Conservation (phyloP, 2,329 filamentous ascomycete species). For the Phoma herbarum region DNA sequence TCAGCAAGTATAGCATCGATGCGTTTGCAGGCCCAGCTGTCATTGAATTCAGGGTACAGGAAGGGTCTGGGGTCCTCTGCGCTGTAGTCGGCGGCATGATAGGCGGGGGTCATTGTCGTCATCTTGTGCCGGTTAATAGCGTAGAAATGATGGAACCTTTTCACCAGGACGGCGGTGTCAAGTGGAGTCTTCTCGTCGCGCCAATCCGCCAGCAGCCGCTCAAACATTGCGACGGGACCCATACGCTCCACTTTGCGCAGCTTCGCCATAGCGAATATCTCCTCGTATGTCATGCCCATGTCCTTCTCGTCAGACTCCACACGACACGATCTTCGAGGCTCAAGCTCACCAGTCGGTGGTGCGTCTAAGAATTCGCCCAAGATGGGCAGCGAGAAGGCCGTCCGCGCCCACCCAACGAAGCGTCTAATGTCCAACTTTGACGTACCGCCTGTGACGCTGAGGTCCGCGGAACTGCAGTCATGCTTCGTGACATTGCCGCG, state of each 20-base stretch:
- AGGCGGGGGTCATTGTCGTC: conserved; percentile 37
- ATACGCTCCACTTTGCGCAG: conserved; percentile 60
- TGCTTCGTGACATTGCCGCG: conserved; percentile 73
- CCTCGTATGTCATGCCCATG: conserved; percentile 59
- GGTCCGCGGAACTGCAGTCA: conserved; percentile 63
- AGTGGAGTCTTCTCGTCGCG: conserved; percentile 48
- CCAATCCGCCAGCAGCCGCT: conserved; percentile 62
- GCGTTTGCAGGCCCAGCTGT: conserved; percentile 47
- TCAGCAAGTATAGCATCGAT: conserved; percentile 45
- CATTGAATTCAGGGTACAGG: conserved; percentile 54
- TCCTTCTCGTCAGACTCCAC: conserved; percentile 66
- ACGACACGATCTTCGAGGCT: conserved; percentile 71
- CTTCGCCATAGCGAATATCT: conserved; percentile 62
- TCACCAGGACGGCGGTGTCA: conserved; percentile 57
- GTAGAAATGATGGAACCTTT: conserved; percentile 55
- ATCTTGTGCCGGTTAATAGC: conserved; percentile 33
- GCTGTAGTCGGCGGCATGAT: conserved; percentile 58
- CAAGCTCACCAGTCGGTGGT: conserved; percentile 59
- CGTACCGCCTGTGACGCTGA: conserved; percentile 67
- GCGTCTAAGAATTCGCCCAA: conserved; percentile 69
- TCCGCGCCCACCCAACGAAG: conserved; percentile 68
- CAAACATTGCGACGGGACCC: conserved; percentile 63
- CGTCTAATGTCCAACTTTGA: conserved; percentile 73
- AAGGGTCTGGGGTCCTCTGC: conserved; percentile 59
- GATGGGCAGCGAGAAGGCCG: conserved; percentile 68